A percentile compares a stretch with the other conserved stretches of the same genome.
These are phyloP conservation scores for Lachancea sp. DNA, from an alignment of 805 yeast genomes.

Conservation along the genomic window DNA sequence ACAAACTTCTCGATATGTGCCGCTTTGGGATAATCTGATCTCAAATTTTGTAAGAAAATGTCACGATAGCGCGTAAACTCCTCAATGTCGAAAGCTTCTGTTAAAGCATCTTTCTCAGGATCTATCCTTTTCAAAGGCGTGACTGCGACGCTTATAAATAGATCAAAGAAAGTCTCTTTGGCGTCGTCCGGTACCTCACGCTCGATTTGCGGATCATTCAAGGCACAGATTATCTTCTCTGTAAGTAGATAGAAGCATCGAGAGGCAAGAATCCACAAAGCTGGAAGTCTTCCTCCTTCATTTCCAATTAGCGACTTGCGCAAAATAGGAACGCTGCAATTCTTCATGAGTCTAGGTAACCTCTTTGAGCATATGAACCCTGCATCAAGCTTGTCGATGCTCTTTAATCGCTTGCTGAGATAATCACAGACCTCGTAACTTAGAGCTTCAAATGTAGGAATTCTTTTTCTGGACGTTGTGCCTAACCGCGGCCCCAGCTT, in stretches of 20 bases:
- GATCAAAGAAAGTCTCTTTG: constrained; percentile 14
- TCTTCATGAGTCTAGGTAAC: constrained; percentile 40
- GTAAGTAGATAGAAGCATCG: constrained; percentile 36
- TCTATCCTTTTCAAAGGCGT: constrained; percentile 25
- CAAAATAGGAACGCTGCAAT: constrained; percentile 48
- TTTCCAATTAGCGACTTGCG: constrained; percentile 35
- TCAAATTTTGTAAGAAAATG: constrained; percentile 38
- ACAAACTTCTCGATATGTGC: constrained; percentile 40
- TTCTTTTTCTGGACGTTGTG: constrained; percentile 30
- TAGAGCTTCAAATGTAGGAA: constrained; percentile 60
- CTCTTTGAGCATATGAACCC: constrained; percentile 41
- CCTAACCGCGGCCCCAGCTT: constrained; percentile 41
- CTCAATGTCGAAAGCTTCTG: constrained; percentile 41
- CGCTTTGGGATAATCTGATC: constrained; percentile 24
- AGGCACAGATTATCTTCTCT: constrained; percentile 14
- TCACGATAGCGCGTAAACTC: constrained; percentile 40
- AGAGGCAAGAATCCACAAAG: constrained; percentile 53
- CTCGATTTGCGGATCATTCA: constrained; percentile 3
- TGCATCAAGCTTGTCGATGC: constrained; percentile 25
- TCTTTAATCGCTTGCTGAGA: constrained; percentile 35
- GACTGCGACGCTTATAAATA: constrained; percentile 30
- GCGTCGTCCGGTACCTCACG: constrained; percentile 4
- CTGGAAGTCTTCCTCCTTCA: constrained; percentile 14
- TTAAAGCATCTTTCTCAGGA: constrained; percentile 22
- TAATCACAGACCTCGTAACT: constrained; percentile 43